Evolutionary conservation across 2,329 filamentous ascomycete genomes (phyloP).

Genomic region (Scytalidium lignicola): DNA sequence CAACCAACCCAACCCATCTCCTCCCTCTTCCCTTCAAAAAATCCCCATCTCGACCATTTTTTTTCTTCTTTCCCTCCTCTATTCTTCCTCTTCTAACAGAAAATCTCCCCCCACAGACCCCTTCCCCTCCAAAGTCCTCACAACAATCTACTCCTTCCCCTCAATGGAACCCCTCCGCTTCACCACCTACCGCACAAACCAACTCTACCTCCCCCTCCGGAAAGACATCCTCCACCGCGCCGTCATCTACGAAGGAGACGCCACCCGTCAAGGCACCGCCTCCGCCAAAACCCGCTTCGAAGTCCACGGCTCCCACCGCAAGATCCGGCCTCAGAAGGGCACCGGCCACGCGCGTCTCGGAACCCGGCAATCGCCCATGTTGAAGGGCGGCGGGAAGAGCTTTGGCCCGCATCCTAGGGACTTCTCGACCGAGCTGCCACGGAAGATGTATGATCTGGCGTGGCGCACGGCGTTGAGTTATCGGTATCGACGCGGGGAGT

Average conservation of each 20-base stretch:
- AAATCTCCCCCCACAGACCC: background rate
- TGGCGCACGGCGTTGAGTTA: slow-evolving; percentile 94
- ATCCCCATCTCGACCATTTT: too few relatives aligned
- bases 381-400: slow-evolving; percentile 78
- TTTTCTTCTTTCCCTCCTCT: background rate
- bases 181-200: slow-evolving; percentile 71
- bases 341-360: slow-evolving; percentile 74
- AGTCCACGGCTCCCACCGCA: slow-evolving; percentile 76
- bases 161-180: slow-evolving; percentile 77
- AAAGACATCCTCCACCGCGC: slow-evolving; percentile 90
- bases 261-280: slow-evolving; percentile 80
- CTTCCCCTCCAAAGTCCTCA: slow-evolving; percentile 59
- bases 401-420: slow-evolving; percentile 91
- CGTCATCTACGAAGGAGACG: slow-evolving; percentile 88
- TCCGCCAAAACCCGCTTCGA: slow-evolving; percentile 76
- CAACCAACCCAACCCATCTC: background rate
- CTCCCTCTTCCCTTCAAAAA: background rate
- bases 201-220: slow-evolving; percentile 81
- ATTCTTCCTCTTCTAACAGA: background rate
- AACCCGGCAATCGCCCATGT: slow-evolving; percentile 73
- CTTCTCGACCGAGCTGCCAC: slow-evolving; percentile 76
- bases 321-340: slow-evolving; percentile 85
- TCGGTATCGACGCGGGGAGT: slow-evolving; percentile 79
- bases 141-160: slow-evolving; percentile 89
- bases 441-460: slow-evolving; percentile 91